Conservation (phyloP, 768 basidiomycete genomes). For the Calocybe indica region DNA sequence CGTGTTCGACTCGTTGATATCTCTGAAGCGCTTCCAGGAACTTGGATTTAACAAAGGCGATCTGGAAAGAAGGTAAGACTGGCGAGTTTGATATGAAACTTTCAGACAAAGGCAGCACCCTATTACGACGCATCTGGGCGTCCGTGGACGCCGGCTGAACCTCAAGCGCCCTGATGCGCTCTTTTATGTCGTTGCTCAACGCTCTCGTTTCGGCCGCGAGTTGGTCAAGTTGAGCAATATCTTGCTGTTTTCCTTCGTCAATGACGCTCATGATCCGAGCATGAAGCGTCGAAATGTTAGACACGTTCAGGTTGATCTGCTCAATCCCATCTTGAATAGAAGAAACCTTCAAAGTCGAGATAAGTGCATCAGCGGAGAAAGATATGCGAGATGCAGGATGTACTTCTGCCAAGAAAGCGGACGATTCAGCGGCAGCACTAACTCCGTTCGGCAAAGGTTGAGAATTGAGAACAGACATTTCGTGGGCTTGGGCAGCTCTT, state of each 20-base stretch:
- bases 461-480: constrained; percentile 21
- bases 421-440: constrained; percentile 7
- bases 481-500: constrained; percentile 13
- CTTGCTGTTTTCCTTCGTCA: constrained; percentile 20
- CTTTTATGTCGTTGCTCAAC: constrained; percentile 51
- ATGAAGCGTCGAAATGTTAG: constrained; percentile 30
- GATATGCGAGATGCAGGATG: constrained; percentile 1
- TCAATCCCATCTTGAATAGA: constrained; percentile 36
- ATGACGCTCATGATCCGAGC: constrained; percentile 30
- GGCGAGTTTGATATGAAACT: background rate
- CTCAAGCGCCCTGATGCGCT: constrained; percentile 54
- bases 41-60: constrained; percentile 54
- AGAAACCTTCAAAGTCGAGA: constrained; percentile 21
- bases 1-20: constrained; percentile 73
- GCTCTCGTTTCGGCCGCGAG: constrained; percentile 55
- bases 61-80: constrained; percentile 28
- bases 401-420: constrained; percentile 32
- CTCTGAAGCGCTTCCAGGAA: constrained; percentile 74
- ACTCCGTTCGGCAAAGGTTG: background rate
- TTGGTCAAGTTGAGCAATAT: constrained; percentile 41
- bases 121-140: constrained; percentile 31
- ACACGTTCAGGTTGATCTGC: constrained; percentile 30
- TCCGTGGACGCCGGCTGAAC: constrained; percentile 22
- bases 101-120: constrained; percentile 17
- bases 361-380: too few relatives aligned